A percentile compares a stretch with the other conserved stretches of the same genome.
phyloP scores from a whole-genome alignment of 148 eudicot genomes.

The Persicaria tinctoria region DNA sequence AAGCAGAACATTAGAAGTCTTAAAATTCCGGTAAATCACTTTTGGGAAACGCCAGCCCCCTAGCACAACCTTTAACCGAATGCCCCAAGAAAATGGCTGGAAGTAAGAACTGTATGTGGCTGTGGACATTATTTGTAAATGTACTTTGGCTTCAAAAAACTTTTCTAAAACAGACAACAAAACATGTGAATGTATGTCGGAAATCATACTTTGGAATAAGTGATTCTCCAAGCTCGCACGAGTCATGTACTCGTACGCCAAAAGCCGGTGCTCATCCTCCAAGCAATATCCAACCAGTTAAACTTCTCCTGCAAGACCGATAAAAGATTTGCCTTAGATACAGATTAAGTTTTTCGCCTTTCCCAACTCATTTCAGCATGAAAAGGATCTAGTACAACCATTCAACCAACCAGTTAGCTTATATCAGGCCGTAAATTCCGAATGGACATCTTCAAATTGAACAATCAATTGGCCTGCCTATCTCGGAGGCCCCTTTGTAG shows the following conservation, averaged over 20 bases:
- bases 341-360: neutral
- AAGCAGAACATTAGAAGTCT: constrained; percentile 74
- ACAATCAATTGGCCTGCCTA: neutral
- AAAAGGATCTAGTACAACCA: neutral
- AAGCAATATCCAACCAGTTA: constrained; percentile 27
- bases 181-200: neutral
- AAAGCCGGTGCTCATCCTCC: constrained; percentile 80
- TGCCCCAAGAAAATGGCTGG: constrained; percentile 83
- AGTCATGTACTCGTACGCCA: constrained; percentile 88
- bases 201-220: constrained; percentile 59
- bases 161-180: neutral
- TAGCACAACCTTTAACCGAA: constrained; percentile 70
- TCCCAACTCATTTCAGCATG: neutral
- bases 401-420: neutral
- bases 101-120: constrained; percentile 98
- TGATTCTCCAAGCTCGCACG: constrained; percentile 92
- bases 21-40: constrained; percentile 90
- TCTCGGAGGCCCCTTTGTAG: too few species aligned
- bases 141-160: neutral
- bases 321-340: neutral
- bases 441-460: constrained; percentile 66
- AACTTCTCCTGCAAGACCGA: constrained; percentile 47
- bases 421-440: constrained; percentile 76
- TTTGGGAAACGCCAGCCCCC: constrained; percentile 92
- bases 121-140: constrained; percentile 12